Evolutionary conservation across 805 yeast genomes (phyloP).

Genomic region (Saccharomycopsis malanga): DNA sequence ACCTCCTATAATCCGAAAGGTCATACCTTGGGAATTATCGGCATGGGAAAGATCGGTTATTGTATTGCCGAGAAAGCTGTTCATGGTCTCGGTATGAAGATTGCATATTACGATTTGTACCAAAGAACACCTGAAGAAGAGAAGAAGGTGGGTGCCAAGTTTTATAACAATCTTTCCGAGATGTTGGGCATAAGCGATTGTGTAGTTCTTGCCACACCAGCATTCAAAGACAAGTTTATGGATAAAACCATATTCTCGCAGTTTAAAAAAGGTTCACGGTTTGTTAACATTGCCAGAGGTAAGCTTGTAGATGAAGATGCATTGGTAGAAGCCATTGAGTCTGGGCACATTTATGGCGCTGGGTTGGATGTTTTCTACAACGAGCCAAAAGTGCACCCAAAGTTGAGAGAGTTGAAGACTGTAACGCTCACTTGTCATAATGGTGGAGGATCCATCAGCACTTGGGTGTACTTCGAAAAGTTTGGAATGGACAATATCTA

Average conservation of each 20-base stretch:
- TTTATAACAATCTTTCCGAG: conserved; percentile 25
- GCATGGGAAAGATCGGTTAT: conserved; percentile 31
- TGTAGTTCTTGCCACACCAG: conserved; percentile 23
- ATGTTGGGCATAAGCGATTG: conserved; percentile 29
- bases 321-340: conserved; percentile 45
- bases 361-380: conserved; percentile 72
- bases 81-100: conserved; percentile 23
- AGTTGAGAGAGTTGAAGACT: conserved; percentile 40
- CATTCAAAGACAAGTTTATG: conserved; percentile 20
- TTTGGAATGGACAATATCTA: conserved; percentile 20
- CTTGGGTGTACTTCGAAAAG: conserved; percentile 17
- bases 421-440: conserved; percentile 26
- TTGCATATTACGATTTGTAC: conserved; percentile 20
- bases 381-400: conserved; percentile 59
- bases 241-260: conserved; percentile 53
- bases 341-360: conserved; percentile 60
- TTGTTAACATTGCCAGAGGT: conserved; percentile 79
- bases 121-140: conserved; percentile 15
- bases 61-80: conserved; percentile 28
- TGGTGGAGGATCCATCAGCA: conserved; percentile 17
- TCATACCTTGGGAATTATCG: conserved; percentile 31
- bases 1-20: conserved; percentile 27
- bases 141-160: conserved; percentile 18
- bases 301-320: conserved; percentile 66
- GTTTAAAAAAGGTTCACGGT: conserved; percentile 20